These are phyloP conservation scores for Penicillium occitanis DNA, from an alignment of 2,329 filamentous ascomycete genomes.

Conservation along the genomic window DNA sequence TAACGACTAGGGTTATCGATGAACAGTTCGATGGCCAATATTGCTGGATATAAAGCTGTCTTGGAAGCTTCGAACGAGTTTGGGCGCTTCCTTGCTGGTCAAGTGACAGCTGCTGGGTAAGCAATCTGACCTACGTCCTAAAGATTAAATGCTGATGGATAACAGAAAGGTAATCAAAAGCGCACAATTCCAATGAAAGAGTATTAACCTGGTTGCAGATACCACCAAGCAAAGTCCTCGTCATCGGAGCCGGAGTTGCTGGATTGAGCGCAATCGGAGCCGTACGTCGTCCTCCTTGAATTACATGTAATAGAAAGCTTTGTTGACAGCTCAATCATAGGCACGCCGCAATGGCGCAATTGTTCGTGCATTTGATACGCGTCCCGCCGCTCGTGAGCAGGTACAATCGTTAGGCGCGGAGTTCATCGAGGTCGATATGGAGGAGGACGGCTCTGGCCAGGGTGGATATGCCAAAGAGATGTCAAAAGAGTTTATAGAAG, in stretches of 20 bases:
- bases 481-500: conserved; percentile 90
- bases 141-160: conserved; percentile 15
- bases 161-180: conserved; percentile 28
- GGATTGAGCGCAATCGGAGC: conserved; percentile 86
- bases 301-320: not conserved
- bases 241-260: conserved; percentile 87
- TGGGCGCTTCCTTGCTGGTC: conserved; percentile 82
- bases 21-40: conserved; percentile 84
- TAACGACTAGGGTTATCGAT: not conserved
- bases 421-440: conserved; percentile 80
- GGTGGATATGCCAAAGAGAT: conserved; percentile 92
- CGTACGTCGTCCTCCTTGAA: conserved; percentile 34
- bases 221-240: conserved; percentile 82
- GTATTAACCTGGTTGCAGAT: conserved; percentile 56
- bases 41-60: conserved; percentile 89
- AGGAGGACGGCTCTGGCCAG: conserved; percentile 80
- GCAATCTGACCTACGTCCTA: conserved; percentile 18
- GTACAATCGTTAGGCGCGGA: conserved; percentile 88
- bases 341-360: conserved; percentile 84
- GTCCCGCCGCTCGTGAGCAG: conserved; percentile 81
- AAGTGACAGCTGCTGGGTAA: conserved; percentile 80
- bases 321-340: conserved; percentile 30
- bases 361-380: conserved; percentile 87
- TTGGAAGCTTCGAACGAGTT: conserved; percentile 87
- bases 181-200: not conserved